Conservation (phyloP, 169 alveolate genomes). For the Eimeria praecox region DNA sequence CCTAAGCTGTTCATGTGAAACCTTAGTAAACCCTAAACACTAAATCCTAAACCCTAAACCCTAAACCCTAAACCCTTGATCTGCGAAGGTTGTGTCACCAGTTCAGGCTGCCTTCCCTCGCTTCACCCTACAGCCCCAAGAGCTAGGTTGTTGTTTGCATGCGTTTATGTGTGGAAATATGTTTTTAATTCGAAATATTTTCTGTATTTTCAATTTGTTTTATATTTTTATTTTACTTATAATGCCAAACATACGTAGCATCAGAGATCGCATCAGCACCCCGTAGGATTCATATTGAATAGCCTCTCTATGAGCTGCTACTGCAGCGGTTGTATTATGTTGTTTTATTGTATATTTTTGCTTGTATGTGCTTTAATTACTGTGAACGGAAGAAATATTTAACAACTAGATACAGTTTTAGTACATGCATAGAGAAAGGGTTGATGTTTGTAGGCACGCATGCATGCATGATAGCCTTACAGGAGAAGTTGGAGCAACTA, state of each 20-base stretch:
- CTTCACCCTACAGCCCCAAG: neutral
- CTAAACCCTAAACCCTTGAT: slow-evolving; percentile 9
- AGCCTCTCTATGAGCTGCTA: neutral
- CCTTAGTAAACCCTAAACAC: slow-evolving; percentile 20
- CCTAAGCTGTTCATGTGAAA: neutral
- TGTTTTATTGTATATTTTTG: too few relatives aligned
- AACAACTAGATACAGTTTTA: too few relatives aligned
- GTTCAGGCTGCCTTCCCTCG: neutral
- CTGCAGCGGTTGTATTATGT: too few relatives aligned
- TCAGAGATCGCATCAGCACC: neutral
- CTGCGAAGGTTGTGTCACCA: neutral
- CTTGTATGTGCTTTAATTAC: too few relatives aligned
- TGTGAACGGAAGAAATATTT: too few relatives aligned
- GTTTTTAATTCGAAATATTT: neutral
- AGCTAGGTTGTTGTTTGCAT: neutral
- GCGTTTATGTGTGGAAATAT: neutral
- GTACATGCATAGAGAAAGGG: too few relatives aligned
- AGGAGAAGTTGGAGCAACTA: too few relatives aligned
- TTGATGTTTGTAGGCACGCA: too few relatives aligned
- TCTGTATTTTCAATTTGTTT: neutral
- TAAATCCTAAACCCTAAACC: slow-evolving; percentile 1
- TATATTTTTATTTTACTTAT: neutral
- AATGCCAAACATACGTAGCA: neutral
- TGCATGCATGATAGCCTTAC: neutral
- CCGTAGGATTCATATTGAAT: neutral